Conservation (phyloP, 2,329 filamentous ascomycete genomes). For the Mycosphaerella arachidis region DNA sequence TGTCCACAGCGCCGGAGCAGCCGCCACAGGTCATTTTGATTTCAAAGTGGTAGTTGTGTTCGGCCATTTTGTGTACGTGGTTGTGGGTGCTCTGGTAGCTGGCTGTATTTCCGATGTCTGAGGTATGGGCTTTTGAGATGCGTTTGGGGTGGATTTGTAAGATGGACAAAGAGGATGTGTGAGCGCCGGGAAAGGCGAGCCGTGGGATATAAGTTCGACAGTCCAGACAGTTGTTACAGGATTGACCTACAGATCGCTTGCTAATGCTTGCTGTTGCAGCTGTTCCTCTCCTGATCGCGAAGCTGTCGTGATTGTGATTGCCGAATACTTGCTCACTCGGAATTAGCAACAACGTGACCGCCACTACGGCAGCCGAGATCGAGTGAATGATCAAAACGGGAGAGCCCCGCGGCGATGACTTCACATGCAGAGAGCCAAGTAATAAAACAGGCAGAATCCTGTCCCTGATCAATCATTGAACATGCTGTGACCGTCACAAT, state of each 20-base stretch:
- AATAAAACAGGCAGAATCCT: background rate
- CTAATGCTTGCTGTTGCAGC: background rate
- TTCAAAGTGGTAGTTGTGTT: conserved; percentile 93
- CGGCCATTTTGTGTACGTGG: conserved; percentile 52
- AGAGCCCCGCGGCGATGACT: background rate
- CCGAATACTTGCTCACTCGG: background rate
- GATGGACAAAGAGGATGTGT: background rate
- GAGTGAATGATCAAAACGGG: background rate
- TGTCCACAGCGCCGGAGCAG: conserved; percentile 90
- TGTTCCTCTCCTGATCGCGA: background rate
- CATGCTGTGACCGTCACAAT: background rate
- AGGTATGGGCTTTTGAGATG: background rate
- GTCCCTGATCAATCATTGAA: background rate
- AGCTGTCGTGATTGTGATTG: background rate
- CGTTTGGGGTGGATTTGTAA: background rate
- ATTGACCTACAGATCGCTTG: background rate
- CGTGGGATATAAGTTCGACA: background rate
- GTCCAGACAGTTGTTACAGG: background rate
- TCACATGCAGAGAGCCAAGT: background rate
- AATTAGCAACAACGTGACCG: background rate
- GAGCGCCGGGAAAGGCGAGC: background rate
- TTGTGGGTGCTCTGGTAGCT: background rate
- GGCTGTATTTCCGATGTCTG: too few species aligned
- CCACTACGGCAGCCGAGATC: background rate
- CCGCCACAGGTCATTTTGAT: conserved; percentile 92